Evolutionary conservation across 768 basidiomycete genomes (phyloP).

Genomic region (Thelephora ganbajun): DNA sequence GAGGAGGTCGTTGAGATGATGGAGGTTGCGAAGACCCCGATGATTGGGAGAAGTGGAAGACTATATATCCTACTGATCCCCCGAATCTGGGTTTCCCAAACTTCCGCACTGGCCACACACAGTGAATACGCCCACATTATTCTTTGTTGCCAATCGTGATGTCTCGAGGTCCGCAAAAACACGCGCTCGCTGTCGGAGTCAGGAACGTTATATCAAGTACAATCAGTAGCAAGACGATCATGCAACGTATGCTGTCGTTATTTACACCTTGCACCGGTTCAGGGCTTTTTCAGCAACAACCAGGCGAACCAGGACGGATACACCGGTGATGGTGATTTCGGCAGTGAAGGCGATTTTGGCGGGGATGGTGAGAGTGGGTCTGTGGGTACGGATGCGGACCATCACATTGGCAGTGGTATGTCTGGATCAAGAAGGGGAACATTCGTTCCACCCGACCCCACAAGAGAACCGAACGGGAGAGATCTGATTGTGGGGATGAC

Average conservation of each 20-base stretch:
- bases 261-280: constrained; percentile 20
- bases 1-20: constrained; percentile 76
- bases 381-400: constrained; percentile 20
- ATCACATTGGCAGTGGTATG: constrained; percentile 31
- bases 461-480: constrained; percentile 56
- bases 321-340: constrained; percentile 17
- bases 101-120: too few relatives aligned
- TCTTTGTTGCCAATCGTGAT: too few relatives aligned
- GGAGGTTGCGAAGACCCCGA: constrained; percentile 70
- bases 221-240: too few relatives aligned
- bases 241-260: too few relatives aligned
- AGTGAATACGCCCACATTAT: too few relatives aligned
- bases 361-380: constrained; percentile 14
- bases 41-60: constrained; percentile 21
- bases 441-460: constrained; percentile 76
- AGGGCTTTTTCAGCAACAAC: constrained; percentile 60
- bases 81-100: too few relatives aligned
- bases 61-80: too few relatives aligned
- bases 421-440: constrained; percentile 28
- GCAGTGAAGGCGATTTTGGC: constrained; percentile 27
- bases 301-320: constrained; percentile 39
- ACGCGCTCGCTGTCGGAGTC: constrained; percentile 22
- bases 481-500: constrained; percentile 83
- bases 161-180: too few relatives aligned
- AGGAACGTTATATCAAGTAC: too few relatives aligned